Conservation (phyloP, 768 basidiomycete species). For the Phanerochaete carnosa region DNA sequence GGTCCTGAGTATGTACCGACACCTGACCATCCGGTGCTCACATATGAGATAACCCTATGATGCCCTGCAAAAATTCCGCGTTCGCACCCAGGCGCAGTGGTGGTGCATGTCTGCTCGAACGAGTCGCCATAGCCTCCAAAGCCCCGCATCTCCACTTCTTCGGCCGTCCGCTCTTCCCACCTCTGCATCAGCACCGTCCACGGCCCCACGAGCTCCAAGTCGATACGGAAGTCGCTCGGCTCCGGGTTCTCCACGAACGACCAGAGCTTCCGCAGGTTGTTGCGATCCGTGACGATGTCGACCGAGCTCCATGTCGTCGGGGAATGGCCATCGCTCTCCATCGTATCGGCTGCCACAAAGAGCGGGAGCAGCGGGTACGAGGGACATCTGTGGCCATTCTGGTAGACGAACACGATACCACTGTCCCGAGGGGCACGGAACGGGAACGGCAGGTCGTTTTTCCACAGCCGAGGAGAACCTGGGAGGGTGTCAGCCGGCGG, state of each 20-base stretch:
- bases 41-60: slow-evolving; percentile 23
- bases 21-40: slow-evolving; percentile 7
- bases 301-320: slow-evolving; percentile 33
- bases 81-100: slow-evolving; percentile 15
- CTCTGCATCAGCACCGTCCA: slow-evolving; percentile 61
- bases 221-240: slow-evolving; percentile 53
- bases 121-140: slow-evolving; percentile 51
- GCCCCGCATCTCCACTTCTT: slow-evolving; percentile 5
- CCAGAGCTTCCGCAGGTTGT: slow-evolving; percentile 28
- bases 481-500: slow-evolving; percentile 11
- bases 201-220: slow-evolving; percentile 57
- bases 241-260: neutral
- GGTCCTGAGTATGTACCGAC: neutral
- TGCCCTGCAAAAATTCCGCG: slow-evolving; percentile 13
- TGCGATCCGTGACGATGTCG: slow-evolving; percentile 59
- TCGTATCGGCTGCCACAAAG: slow-evolving; percentile 52
- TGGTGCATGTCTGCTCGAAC: slow-evolving; percentile 41
- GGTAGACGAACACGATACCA: slow-evolving; percentile 50
- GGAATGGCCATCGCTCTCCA: slow-evolving; percentile 22
- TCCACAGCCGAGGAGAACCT: slow-evolving; percentile 65
- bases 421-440: slow-evolving; percentile 52
- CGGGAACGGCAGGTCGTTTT: slow-evolving; percentile 40
- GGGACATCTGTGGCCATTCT: slow-evolving; percentile 47
- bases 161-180: slow-evolving; percentile 42
- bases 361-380: slow-evolving; percentile 47